phyloP scores from a whole-genome alignment of 140 eudicot species.

The Flaveria floridana region DNA sequence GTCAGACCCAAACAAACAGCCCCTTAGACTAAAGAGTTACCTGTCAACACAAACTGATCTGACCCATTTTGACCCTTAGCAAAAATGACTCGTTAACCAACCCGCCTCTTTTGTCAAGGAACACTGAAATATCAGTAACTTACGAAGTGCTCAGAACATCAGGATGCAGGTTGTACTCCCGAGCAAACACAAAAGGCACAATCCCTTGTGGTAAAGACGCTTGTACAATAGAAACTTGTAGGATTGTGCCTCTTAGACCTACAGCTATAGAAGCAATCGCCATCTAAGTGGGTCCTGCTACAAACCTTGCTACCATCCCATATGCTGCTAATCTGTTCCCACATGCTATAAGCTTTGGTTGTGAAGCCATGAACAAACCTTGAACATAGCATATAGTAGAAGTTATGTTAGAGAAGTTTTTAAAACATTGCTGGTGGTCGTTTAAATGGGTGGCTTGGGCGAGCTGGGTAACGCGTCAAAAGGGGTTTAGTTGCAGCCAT shows the following conservation, averaged over 20 bases:
- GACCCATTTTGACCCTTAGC: too few relatives aligned
- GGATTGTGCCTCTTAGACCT: too few relatives aligned
- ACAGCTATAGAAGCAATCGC: too few relatives aligned
- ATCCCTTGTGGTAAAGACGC: constrained; percentile 63
- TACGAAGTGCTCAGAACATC: constrained; percentile 54
- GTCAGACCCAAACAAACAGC: too few relatives aligned
- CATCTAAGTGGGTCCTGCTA: too few relatives aligned
- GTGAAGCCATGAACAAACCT: constrained; percentile 61
- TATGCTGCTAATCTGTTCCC: constrained; percentile 53
- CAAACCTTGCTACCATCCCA: too few relatives aligned
- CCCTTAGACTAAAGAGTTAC: background rate
- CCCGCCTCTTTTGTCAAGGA: too few relatives aligned
- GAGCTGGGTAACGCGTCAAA: background rate
- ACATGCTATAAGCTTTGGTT: constrained; percentile 57
- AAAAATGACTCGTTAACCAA: too few relatives aligned
- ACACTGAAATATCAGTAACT: constrained; percentile 18
- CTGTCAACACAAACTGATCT: background rate
- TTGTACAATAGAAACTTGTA: constrained; percentile 54
- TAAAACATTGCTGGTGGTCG: constrained; percentile 6
- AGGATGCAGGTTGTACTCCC: constrained; percentile 53
- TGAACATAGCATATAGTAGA: constrained; percentile 2
- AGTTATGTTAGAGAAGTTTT: constrained; percentile 10
- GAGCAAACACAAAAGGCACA: constrained; percentile 54
- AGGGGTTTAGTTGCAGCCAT: background rate
- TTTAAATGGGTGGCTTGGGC: background rate